phyloP scores from a whole-genome alignment of 1,284 basidiomycete genomes.

The Schizophyllum amplum region DNA sequence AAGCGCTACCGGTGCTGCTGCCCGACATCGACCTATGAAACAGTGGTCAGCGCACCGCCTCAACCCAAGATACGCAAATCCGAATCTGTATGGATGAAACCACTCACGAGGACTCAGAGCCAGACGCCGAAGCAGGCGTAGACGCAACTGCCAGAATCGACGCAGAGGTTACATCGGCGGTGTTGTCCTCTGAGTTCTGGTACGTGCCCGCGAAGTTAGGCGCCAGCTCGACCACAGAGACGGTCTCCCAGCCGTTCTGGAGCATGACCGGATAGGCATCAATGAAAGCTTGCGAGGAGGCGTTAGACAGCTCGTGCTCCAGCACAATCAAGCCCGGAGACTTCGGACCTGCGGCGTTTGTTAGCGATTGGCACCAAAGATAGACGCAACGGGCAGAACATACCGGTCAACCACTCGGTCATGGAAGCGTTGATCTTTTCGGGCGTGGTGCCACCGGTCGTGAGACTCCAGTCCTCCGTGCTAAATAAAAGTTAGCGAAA shows the following conservation, averaged over 20 bases:
- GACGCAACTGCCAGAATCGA: background rate
- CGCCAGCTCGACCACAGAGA: constrained; percentile 41
- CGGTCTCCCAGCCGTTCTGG: constrained; percentile 58
- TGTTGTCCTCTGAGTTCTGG: background rate
- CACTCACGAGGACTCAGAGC: background rate
- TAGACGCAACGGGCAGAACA: constrained; percentile 9
- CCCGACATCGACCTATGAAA: background rate
- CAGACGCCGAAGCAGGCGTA: background rate
- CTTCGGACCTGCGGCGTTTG: constrained; percentile 43
- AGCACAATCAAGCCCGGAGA: constrained; percentile 71
- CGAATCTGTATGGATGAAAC: background rate
- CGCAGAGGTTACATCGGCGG: background rate
- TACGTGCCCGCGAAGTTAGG: background rate
- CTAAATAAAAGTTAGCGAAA: constrained; percentile 26
- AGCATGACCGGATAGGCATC: constrained; percentile 57
- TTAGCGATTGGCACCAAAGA: constrained; percentile 3
- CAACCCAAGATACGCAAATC: no score
- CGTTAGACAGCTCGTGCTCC: constrained; percentile 72
- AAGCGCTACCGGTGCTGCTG: background rate
- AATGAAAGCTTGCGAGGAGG: constrained; percentile 64
- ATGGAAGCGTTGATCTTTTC: constrained; percentile 38
- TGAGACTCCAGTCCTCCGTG: constrained; percentile 61
- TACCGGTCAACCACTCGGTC: constrained; percentile 48
- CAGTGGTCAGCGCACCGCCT: background rate
- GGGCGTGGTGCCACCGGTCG: constrained; percentile 32